Conservation (phyloP, 352 stramenopile genomes). For the Phytophthora colocasiae region DNA sequence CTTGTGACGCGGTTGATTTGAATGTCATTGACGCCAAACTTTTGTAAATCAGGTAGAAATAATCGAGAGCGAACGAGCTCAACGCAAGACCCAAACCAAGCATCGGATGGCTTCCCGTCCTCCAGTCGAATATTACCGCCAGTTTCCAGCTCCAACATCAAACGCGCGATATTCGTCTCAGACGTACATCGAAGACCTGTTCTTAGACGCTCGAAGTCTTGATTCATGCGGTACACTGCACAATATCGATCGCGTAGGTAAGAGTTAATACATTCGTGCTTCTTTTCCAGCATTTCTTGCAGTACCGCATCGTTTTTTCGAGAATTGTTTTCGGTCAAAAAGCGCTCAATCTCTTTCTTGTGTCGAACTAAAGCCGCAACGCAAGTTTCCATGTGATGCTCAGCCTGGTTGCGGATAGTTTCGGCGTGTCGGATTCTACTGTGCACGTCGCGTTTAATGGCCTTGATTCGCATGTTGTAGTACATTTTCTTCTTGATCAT, state of each 20-base stretch:
- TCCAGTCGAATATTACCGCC: slow-evolving; percentile 93
- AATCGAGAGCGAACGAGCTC: slow-evolving; percentile 84
- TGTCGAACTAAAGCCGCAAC: slow-evolving; percentile 48
- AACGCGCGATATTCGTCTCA: slow-evolving; percentile 78
- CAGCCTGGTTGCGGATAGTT: slow-evolving; percentile 46
- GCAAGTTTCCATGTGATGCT: slow-evolving; percentile 62
- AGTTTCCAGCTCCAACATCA: slow-evolving; percentile 91
- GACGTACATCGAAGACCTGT: slow-evolving; percentile 54
- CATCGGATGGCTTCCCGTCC: slow-evolving; percentile 80
- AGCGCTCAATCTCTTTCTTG: slow-evolving; percentile 78
- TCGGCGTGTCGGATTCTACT: slow-evolving; percentile 58
- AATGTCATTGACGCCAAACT: slow-evolving; percentile 70
- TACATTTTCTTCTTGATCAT: slow-evolving; percentile 97
- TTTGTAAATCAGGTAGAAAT: slow-evolving; percentile 57
- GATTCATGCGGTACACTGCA: slow-evolving; percentile 58
- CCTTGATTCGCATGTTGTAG: slow-evolving; percentile 95
- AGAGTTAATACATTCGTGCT: slow-evolving; percentile 47
- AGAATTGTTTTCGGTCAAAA: slow-evolving; percentile 32
- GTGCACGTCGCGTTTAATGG: slow-evolving; percentile 86
- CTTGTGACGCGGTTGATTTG: slow-evolving; percentile 84
- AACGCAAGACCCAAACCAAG: slow-evolving; percentile 87
- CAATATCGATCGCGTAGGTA: slow-evolving; percentile 51
- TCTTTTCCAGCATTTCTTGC: slow-evolving; percentile 42
- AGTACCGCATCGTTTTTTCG: slow-evolving; percentile 2
- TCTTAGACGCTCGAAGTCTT: slow-evolving; percentile 64